phyloP scores from a whole-genome alignment of 2,329 filamentous ascomycete species.

The Pestalotiopsis sp. region DNA sequence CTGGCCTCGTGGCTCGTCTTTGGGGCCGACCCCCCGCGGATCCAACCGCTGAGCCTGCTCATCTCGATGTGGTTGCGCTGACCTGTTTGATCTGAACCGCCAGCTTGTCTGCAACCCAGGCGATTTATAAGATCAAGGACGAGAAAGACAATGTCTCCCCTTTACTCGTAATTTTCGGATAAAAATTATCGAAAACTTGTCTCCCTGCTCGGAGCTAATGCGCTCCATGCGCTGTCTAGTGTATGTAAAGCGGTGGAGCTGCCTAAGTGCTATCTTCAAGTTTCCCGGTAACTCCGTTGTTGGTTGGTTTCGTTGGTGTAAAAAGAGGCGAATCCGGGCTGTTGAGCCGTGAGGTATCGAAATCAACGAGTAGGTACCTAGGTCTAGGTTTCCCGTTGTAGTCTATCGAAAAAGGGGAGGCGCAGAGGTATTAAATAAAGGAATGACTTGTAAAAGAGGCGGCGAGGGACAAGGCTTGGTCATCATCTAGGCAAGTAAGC shows the following conservation, averaged over 20 bases:
- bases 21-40: constrained; percentile 41
- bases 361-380: no score
- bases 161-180: neutral
- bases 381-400: no score
- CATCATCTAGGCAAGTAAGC: neutral
- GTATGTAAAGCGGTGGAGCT: constrained; percentile 1
- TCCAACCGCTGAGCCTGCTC: constrained; percentile 54
- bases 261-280: neutral
- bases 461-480: neutral
- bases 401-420: no score
- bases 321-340: no score
- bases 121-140: neutral
- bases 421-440: no score
- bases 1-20: constrained; percentile 34
- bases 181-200: neutral
- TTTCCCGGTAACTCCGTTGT: neutral
- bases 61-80: constrained; percentile 28
- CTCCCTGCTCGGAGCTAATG: neutral
- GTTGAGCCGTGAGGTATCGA: no score
- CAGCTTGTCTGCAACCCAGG: neutral
- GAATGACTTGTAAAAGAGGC: no score
- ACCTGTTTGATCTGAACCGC: neutral
- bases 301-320: neutral
- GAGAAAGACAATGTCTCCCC: neutral
- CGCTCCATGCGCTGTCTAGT: neutral